A percentile compares a stretch with the other conserved stretches of the same genome.
Conservation (phyloP, 169 alveolate genomes). For the Eimeria zaria region DNA sequence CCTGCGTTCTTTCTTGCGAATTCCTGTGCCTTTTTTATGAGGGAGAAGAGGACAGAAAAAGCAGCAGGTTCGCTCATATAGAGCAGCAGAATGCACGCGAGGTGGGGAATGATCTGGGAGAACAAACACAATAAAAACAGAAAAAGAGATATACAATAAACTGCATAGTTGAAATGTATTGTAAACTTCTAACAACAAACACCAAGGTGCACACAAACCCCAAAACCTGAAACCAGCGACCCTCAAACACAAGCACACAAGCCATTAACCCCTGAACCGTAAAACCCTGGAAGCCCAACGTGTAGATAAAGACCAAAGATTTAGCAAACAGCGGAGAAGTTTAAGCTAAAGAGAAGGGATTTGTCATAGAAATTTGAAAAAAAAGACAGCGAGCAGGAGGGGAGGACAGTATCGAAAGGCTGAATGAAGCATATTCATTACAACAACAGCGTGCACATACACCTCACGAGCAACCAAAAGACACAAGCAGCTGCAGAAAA, state of each 20-base stretch:
- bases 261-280: background rate
- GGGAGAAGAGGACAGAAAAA: constrained; percentile 66
- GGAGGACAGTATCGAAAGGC: background rate
- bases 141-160: background rate
- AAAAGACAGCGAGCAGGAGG: background rate
- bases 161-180: no score
- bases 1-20: constrained; percentile 1
- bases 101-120: constrained; percentile 75
- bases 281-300: background rate
- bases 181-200: background rate
- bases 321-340: background rate
- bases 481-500: background rate
- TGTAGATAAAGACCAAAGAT: no score
- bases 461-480: background rate
- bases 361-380: background rate
- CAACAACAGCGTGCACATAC: background rate
- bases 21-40: constrained; percentile 53
- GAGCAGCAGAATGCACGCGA: constrained; percentile 82
- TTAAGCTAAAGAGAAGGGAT: background rate
- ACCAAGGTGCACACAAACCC: background rate
- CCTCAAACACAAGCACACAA: background rate
- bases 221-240: background rate
- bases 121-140: background rate
- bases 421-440: background rate
- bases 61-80: constrained; percentile 76